phyloP scores from a whole-genome alignment of 2,329 filamentous ascomycete species.

The Falciphora oryzae region DNA sequence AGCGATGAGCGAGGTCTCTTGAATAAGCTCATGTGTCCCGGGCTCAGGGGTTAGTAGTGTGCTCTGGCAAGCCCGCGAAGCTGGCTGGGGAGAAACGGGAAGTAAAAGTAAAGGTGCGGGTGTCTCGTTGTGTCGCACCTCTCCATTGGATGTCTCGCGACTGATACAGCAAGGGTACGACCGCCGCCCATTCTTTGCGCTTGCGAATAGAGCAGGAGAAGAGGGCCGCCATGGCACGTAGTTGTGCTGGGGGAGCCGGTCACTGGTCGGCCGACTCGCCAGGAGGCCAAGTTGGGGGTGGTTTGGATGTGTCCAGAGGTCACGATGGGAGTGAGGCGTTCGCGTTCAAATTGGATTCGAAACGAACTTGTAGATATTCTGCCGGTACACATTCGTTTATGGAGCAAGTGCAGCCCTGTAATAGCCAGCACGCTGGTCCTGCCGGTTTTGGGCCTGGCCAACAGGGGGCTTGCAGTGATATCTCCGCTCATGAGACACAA shows the following conservation, averaged over 20 bases:
- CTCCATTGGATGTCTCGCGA: not conserved
- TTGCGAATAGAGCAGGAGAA: slow-evolving; percentile 35
- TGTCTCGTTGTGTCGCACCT: not conserved
- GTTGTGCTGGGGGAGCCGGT: not conserved
- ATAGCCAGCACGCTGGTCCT: too few relatives aligned
- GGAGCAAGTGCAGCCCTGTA: not conserved
- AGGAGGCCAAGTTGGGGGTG: too few relatives aligned
- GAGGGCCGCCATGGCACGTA: slow-evolving; percentile 19
- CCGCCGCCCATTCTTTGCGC: slow-evolving; percentile 30
- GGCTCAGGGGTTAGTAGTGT: not conserved
- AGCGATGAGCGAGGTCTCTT: slow-evolving; percentile 35
- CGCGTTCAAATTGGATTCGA: too few relatives aligned
- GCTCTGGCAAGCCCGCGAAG: not conserved
- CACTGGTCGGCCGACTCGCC: too few relatives aligned
- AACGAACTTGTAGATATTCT: not conserved
- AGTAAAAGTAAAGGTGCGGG: not conserved
- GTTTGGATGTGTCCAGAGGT: too few relatives aligned
- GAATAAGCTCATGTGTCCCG: slow-evolving; percentile 14
- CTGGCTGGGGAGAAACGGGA: not conserved
- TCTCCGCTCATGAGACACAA: not conserved
- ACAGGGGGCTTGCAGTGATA: too few relatives aligned
- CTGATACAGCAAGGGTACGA: slow-evolving; percentile 22
- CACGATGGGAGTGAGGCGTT: too few relatives aligned
- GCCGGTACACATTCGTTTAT: not conserved
- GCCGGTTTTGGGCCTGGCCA: not conserved